Evolutionary conservation across 305 asterid species (phyloP), one percentile per base, ranked within the genome.

Genomic region (Andrographis paniculata): DNA sequence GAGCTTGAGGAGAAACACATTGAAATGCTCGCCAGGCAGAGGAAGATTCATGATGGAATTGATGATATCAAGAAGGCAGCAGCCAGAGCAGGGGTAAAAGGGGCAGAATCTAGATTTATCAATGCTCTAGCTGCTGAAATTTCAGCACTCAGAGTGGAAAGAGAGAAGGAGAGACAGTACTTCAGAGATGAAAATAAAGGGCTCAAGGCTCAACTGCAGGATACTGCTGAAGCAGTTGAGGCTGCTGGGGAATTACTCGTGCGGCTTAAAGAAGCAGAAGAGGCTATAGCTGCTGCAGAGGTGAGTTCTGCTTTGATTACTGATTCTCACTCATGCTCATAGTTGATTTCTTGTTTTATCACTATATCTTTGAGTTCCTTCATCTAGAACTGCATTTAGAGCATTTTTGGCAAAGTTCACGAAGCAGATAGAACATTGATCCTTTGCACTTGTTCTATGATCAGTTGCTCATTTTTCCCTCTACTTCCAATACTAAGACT

Each of bases 161-260:
- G 91, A 54, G 99, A 92, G 58, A 84, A 71, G 67, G 99, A 92
- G 76, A 79, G 86, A 50, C 78, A 74, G 4, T 83, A 68, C 42
- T 76, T 75, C 38, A 74, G 86, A 73, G 94, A 84, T 61, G 99
- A 87, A 73, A 87, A 59, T 58, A 81, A 67, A 70, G 93, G 92
- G 59, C 95, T 92, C 58, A 93, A 92, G 68, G 86, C 91, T 19
- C 99, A 92, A 66, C 65, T 92, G 59, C 72, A 87, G 73, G 99
- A 92, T 72, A 92, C 97, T 52, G 93, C 95, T 42, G 99, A 92
- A 78, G 99, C 99, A 59, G 97, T 92, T 64, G 86, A 92, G 71
- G 99, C 97, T 35, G 97, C 99, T 59, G 94, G 95, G 40, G 99
- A 92, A 70, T 71, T 92, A 53, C 88, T 92, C 48, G 94, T 87